These are phyloP conservation scores for Penicillium glabrum DNA, from an alignment of 2,329 filamentous ascomycete genomes.

Conservation along the genomic window DNA sequence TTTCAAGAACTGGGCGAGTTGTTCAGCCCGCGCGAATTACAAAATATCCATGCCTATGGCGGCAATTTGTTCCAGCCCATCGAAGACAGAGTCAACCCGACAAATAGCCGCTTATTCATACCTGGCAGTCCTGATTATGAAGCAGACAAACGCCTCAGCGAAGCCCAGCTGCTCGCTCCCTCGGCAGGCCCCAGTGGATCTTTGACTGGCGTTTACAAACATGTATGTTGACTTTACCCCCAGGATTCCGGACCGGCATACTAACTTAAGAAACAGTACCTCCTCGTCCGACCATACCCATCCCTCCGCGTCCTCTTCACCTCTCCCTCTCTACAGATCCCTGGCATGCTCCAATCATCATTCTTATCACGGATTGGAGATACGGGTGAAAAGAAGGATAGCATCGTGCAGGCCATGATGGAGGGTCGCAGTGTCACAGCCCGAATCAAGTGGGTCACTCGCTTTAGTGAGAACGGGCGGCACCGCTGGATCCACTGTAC, in stretches of 20 bases:
- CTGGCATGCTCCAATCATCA: constrained; percentile 64
- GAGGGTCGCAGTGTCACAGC: constrained; percentile 71
- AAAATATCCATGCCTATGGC: constrained; percentile 62
- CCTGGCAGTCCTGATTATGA: background rate
- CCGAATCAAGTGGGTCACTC: constrained; percentile 68
- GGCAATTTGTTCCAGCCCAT: constrained; percentile 48
- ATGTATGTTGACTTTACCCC: constrained; percentile 45
- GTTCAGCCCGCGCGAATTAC: constrained; percentile 67
- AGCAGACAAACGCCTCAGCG: constrained; percentile 6
- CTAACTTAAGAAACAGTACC: constrained; percentile 29
- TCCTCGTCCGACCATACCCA: constrained; percentile 58
- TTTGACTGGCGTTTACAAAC: constrained; percentile 54
- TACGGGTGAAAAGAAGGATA: constrained; percentile 53
- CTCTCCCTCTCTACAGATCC: constrained; percentile 65
- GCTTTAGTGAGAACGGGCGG: constrained; percentile 56
- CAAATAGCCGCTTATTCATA: constrained; percentile 1
- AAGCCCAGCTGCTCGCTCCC: constrained; percentile 4
- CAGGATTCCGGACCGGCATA: background rate
- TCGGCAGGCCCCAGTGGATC: constrained; percentile 9
- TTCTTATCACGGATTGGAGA: constrained; percentile 49
- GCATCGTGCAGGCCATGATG: constrained; percentile 61
- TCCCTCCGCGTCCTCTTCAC: constrained; percentile 68
- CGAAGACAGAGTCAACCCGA: constrained; percentile 16
- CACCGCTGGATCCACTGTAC: constrained; percentile 77
- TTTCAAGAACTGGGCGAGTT: constrained; percentile 68